Percentiles rank a stretch among this genome's conserved stretches.
Conservation (phyloP, 2,329 filamentous ascomycete genomes). For the Ramularia collo-cygni region DNA sequence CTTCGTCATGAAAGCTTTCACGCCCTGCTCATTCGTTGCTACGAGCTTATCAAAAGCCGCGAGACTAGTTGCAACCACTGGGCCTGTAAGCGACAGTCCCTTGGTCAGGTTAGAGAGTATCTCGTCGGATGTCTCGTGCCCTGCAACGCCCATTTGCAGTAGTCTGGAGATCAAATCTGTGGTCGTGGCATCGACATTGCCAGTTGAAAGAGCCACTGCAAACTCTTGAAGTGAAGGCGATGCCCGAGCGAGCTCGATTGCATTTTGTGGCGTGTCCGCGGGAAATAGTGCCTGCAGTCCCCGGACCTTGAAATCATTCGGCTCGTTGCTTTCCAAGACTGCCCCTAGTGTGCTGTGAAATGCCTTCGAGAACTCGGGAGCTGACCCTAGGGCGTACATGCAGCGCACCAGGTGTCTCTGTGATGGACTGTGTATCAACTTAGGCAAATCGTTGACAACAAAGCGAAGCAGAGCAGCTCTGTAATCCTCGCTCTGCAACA, state of each 20-base stretch:
- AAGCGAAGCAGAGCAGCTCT: constrained; percentile 39
- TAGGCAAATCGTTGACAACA: constrained; percentile 49
- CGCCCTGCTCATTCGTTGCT: constrained; percentile 29
- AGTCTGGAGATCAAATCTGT: constrained; percentile 16
- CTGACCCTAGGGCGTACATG: constrained; percentile 45
- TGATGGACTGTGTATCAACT: constrained; percentile 62
- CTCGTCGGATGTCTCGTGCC: constrained; percentile 32
- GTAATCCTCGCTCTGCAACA: constrained; percentile 38
- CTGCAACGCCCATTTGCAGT: constrained; percentile 22
- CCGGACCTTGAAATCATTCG: constrained; percentile 12
- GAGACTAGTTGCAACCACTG: constrained; percentile 6
- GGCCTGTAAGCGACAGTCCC: constrained; percentile 31
- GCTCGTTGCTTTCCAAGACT: constrained; percentile 18
- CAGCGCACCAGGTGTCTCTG: constrained; percentile 59
- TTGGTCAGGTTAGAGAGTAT: constrained; percentile 34
- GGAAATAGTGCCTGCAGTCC: constrained; percentile 26
- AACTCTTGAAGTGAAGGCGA: constrained; percentile 16
- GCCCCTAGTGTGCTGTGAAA: constrained; percentile 18
- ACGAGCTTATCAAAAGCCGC: constrained; percentile 34
- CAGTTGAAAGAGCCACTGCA: constrained; percentile 6
- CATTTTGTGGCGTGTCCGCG: constrained; percentile 30
- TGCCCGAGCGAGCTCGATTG: constrained; percentile 30
- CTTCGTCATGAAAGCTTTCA: constrained; percentile 41
- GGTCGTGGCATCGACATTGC: background rate
- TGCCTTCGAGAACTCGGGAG: constrained; percentile 29